Evolutionary conservation across 768 basidiomycete species (phyloP), one percentile per base, ranked within the genome.

Genomic region (Naganishia vishniacii): DNA sequence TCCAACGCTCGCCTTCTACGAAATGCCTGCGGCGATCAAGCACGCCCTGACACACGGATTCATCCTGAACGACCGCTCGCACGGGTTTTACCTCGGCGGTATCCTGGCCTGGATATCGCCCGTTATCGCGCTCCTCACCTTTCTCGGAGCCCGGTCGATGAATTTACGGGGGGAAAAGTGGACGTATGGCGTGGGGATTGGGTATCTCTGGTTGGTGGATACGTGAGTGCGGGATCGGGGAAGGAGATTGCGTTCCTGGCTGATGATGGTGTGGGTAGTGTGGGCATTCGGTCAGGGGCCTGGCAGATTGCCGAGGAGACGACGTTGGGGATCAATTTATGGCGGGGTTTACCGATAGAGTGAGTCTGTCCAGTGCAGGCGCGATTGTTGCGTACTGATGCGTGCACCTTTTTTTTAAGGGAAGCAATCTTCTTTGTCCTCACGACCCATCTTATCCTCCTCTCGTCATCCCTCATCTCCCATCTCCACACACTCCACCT

Each of bases 401-500:
- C n/a, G n/a, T n/a, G n/a, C n/a, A n/a, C n/a, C n/a, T n/a, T n/a
- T n/a, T n/a, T n/a, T n/a, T 2, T 23, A 63, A 76, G 75, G 64
- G 75, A 76, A 67, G 70, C 68, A 28, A 47, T 73, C 48, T 76
- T 76, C 67, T 76, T 75, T 65, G 59, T 71, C 48, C 67, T 76
- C 18, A 71, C 72, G 4, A 67, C 71, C 1, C 66, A 75, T 62
- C 71, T 76, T 3, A 62, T 73, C 45, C 65, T 75, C 61, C 67
- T 73, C 26, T 60, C 73, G 5, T 62, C 69, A 1, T 72, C 70
- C 3, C 62, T 76, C 9, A 70, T 75, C 16, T 69, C 72, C 1
- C 75, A 77, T 25, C 80, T 85, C 61, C 82, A 86, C 40, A 79
- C 80, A 53, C 73, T 89, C 41, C 79, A 88, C 59, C 81, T 91